A percentile compares a stretch with the other conserved stretches of the same genome.
Conservation (phyloP, 2,329 filamentous ascomycete genomes). For the Didymosphaeria variabile region DNA sequence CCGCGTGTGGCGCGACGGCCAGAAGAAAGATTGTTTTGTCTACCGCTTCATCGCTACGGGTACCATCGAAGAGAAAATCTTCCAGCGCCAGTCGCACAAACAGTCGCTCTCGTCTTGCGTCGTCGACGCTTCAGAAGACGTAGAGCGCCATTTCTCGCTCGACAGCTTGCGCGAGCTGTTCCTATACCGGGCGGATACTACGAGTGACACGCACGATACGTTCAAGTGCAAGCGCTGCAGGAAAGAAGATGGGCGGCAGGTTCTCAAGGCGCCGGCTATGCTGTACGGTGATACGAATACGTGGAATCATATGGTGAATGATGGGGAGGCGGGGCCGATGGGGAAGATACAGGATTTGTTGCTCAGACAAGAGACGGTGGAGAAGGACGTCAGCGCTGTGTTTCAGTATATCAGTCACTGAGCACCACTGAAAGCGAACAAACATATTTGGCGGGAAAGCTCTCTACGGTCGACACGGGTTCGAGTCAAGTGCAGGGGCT, state of each 20-base stretch:
- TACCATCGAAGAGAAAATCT: conserved; percentile 99
- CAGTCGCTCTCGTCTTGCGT: conserved; percentile 96
- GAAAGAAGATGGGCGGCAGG: conserved; percentile 82
- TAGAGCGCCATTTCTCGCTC: conserved; percentile 93
- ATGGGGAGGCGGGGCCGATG: conserved; percentile 71
- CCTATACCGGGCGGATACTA: conserved; percentile 85
- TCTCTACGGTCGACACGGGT: not conserved
- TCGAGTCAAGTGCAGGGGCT: not conserved
- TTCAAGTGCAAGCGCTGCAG: conserved; percentile 97
- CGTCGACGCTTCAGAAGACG: conserved; percentile 94
- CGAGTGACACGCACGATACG: conserved; percentile 94
- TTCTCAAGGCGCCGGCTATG: conserved; percentile 91
- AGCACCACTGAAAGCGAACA: conserved; percentile 8
- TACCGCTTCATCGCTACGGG: conserved; percentile 99
- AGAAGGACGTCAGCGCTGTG: conserved; percentile 86
- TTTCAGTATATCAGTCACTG: conserved; percentile 98
- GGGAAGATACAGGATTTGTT: conserved; percentile 89
- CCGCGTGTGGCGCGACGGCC: conserved; percentile 97
- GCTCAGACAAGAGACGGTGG: conserved; percentile 82
- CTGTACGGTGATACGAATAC: conserved; percentile 97
- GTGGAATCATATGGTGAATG: conserved; percentile 98
- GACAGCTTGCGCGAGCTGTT: conserved; percentile 93
- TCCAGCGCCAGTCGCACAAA: conserved; percentile 97
- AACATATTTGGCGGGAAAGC: not conserved
- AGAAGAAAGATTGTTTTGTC: conserved; percentile 99